Base-by-base conservation (phyloP, 805 yeast genomes). In the Sugiyamaella floridensis region DNA sequence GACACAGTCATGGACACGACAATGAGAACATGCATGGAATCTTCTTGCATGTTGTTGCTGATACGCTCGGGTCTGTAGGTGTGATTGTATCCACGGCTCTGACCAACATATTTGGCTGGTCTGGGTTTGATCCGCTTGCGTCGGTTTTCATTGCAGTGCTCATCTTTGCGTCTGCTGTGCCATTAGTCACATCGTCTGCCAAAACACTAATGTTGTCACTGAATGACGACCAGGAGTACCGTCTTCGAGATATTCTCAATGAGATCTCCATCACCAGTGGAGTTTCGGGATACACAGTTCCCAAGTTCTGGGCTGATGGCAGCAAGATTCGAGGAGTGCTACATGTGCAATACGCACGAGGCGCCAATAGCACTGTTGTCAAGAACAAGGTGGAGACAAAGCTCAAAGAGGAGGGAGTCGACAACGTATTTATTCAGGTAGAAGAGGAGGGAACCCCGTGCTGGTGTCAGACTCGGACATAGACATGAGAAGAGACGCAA, bases 31-130 rank as follows among this genome's bases (percentile, higher is more conserved):
- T 92, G 95, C 82, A 85, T 53, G 99, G 99, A 12, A 88, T 93
- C 4, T 93, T 93, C 63, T 72, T 93, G 45, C 99, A 93, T 61
- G 86, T 93, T 29, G 66, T 93, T 45, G 99, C 99, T 0, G 99
- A 93, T 63, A 90, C 98, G 0, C 72, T 93, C 42, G 99, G 99
- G 0, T 92, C 98, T 0, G 95, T 90, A 0, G 98, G 98, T 6
- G 99, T 95, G 15, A 90, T 93, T n/a, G 68, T 89, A 1, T 89
- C 97, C 0, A 92, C 99, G 0, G 51, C 89, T 4, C 70, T 93
- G 41, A 86, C 92, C 8, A 80, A 83, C 54, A 62, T 81, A 34
- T 83, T 86, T 66, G 80, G 81, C 15, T 79, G 86, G 81, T 78
- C 82, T 51, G 84, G 96, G 1, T 85, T 92, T 64, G 99, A 93